These are phyloP conservation scores for Euphrasia arctica DNA, from an alignment of 305 asterid species.

Conservation along the genomic window DNA sequence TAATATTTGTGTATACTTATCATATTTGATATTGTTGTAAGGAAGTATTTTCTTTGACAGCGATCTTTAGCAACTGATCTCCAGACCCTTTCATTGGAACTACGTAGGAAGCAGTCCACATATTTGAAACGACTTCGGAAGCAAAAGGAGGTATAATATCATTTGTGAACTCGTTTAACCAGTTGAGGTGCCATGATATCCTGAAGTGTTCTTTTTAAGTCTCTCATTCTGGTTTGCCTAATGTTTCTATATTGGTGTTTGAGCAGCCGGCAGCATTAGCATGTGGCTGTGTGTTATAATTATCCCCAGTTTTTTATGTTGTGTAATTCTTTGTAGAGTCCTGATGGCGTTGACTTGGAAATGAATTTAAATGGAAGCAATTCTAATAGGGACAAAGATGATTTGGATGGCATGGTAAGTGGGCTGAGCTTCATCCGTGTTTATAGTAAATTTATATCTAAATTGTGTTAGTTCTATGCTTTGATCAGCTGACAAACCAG, in stretches of 20 bases:
- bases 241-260: conserved; percentile 13
- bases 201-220: conserved; percentile 18
- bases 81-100: conserved; percentile 80
- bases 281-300: conserved; percentile 9
- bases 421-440: conserved; percentile 27
- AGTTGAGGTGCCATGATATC: conserved; percentile 17
- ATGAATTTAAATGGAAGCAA: conserved; percentile 87
- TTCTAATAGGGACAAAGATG: conserved; percentile 69
- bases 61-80: conserved; percentile 82
- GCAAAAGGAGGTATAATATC: conserved; percentile 58
- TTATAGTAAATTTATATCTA: conserved; percentile 16
- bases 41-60: conserved; percentile 42
- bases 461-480: conserved; percentile 20
- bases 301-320: conserved; percentile 21
- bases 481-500: conserved; percentile 10
- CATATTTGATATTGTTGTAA: conserved; percentile 21
- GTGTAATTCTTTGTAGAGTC: conserved; percentile 55
- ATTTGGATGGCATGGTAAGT: conserved; percentile 85
- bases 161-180: conserved; percentile 15
- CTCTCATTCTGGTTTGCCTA: conserved; percentile 23
- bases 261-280: conserved; percentile 15
- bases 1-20: conserved; percentile 10
- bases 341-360: conserved; percentile 96
- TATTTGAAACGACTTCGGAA: conserved; percentile 74
- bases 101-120: conserved; percentile 71